phyloP scores from a whole-genome alignment of 1,284 basidiomycete species.

The Irpex sp. region DNA sequence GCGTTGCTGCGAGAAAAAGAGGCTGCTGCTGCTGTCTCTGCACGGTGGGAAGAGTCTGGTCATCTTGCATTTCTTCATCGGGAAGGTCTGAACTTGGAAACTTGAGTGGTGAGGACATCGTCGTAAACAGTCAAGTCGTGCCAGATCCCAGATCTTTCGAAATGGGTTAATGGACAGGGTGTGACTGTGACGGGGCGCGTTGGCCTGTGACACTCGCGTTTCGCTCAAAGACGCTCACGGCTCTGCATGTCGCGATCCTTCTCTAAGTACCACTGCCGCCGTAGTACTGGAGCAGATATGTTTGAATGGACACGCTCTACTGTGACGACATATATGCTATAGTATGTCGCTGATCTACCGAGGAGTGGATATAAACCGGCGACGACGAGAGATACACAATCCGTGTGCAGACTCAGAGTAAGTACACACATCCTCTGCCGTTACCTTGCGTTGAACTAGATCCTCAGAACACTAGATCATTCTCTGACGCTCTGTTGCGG shows the following conservation, averaged over 20 bases:
- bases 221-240: neutral
- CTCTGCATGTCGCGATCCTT: neutral
- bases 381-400: too few relatives aligned
- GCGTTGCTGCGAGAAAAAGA: conserved; percentile 61
- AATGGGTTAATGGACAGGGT: neutral
- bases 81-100: conserved; percentile 59
- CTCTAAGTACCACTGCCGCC: too few relatives aligned
- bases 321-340: too few relatives aligned
- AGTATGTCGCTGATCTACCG: too few relatives aligned
- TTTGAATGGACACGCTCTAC: too few relatives aligned
- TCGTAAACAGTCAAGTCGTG: neutral
- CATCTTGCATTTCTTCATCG: conserved; percentile 56
- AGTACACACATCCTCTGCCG: too few relatives aligned
- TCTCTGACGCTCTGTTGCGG: too few relatives aligned
- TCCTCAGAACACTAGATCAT: too few relatives aligned
- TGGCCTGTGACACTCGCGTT: neutral
- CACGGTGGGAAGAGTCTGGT: conserved; percentile 44
- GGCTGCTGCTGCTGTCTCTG: conserved; percentile 36
- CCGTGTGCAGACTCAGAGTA: too few relatives aligned
- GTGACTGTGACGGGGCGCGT: neutral
- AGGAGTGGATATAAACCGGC: too few relatives aligned
- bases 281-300: too few relatives aligned
- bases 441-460: too few relatives aligned
- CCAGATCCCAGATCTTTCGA: neutral
- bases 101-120: conserved; percentile 71